Evolutionary conservation across 129 eudicot genomes (phyloP).

Genomic region (Helianthus tuberosus): DNA sequence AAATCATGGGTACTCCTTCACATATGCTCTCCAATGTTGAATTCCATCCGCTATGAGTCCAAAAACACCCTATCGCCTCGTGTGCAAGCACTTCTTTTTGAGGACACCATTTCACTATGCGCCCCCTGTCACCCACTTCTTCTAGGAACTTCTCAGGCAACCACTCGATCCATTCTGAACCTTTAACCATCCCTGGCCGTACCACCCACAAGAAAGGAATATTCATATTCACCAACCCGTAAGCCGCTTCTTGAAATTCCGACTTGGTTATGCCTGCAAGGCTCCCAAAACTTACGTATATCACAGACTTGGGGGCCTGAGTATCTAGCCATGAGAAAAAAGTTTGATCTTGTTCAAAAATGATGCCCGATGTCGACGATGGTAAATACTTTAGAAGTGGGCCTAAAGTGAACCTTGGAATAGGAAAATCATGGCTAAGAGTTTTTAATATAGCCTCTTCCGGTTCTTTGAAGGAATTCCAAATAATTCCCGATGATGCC

Average conservation of each 20-base stretch:
- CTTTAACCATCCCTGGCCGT: no score
- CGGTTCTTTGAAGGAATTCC: conserved; percentile 35
- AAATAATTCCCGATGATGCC: conserved; percentile 27
- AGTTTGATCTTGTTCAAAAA: conserved; percentile 31
- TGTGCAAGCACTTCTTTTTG: no score
- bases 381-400: conserved; percentile 35
- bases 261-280: conserved; percentile 8
- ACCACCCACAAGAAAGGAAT: conserved; percentile 8
- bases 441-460: conserved; percentile 24
- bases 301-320: conserved; percentile 29
- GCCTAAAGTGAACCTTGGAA: conserved; percentile 33
- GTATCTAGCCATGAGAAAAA: conserved; percentile 39
- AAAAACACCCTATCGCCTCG: no score
- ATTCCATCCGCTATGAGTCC: no score
- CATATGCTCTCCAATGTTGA: no score
- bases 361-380: conserved; percentile 25
- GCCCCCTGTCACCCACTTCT: not conserved
- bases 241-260: conserved; percentile 20
- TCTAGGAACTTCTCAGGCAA: conserved; percentile 18
- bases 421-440: conserved; percentile 11
- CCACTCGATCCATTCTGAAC: not conserved
- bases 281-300: conserved; percentile 41
- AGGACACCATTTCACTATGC: no score
- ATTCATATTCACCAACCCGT: conserved; percentile 22
- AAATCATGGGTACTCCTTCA: conserved; percentile 31